These are phyloP conservation scores for Myxozyma geophila DNA, from an alignment of 805 yeast genomes.

Conservation along the genomic window DNA sequence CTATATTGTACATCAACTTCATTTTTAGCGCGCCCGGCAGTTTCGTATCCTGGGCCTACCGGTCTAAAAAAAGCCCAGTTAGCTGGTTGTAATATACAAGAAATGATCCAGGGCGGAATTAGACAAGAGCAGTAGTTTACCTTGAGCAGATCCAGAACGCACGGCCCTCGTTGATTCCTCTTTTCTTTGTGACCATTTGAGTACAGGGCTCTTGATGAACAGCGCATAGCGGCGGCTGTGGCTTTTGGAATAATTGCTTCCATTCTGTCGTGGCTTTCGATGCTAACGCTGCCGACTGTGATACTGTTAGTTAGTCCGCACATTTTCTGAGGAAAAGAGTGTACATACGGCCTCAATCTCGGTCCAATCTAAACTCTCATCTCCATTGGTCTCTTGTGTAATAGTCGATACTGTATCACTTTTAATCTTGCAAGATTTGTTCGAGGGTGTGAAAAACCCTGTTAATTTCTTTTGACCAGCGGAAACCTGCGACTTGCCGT, in stretches of 20 bases:
- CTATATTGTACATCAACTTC: not conserved
- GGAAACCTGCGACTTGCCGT: not conserved
- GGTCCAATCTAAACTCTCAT: slow-evolving; percentile 1
- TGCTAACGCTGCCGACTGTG: not conserved
- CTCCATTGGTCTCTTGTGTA: not conserved
- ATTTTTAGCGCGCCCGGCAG: not conserved
- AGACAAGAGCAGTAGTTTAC: slow-evolving; percentile 8
- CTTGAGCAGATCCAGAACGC: slow-evolving; percentile 48
- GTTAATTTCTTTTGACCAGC: slow-evolving; percentile 18
- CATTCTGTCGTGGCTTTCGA: slow-evolving; percentile 8
- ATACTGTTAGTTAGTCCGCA: not conserved
- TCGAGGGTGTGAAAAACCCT: not conserved
- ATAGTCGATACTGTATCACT: not conserved
- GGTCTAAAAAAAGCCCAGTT: not conserved
- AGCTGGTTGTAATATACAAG: not conserved
- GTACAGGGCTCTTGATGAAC: slow-evolving; percentile 46
- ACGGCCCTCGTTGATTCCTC: slow-evolving; percentile 47
- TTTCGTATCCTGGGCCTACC: slow-evolving; percentile 12
- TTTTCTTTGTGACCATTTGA: slow-evolving; percentile 41
- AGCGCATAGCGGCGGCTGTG: slow-evolving; percentile 41
- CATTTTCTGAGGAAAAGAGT: too few relatives aligned
- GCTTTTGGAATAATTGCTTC: slow-evolving; percentile 36
- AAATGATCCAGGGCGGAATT: slow-evolving; percentile 23
- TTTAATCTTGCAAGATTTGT: too few relatives aligned
- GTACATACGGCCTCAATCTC: not conserved